Evolutionary conservation across 441 rosid species (phyloP).

Genomic region (Euphorbia schlechtendalii): DNA sequence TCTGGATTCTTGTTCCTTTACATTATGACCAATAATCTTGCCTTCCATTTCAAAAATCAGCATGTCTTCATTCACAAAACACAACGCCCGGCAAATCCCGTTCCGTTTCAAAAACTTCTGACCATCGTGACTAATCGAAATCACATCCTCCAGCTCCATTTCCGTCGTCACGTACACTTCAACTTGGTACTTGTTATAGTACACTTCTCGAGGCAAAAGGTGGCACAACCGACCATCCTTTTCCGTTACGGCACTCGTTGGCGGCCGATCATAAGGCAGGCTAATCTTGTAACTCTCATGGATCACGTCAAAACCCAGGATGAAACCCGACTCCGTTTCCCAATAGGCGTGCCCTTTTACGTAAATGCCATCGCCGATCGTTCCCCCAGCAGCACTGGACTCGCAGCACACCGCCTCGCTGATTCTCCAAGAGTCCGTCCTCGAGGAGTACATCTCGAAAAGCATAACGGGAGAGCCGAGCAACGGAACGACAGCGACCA

Average conservation of each 20-base stretch:
- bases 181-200: background rate
- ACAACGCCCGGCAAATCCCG: slow-evolving; percentile 18
- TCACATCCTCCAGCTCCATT: slow-evolving; percentile 26
- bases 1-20: slow-evolving; percentile 4
- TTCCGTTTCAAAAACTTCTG: background rate
- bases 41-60: slow-evolving; percentile 17
- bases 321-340: slow-evolving; percentile 20
- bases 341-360: slow-evolving; percentile 24
- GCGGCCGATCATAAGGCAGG: slow-evolving; percentile 23
- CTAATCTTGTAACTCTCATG: slow-evolving; percentile 24
- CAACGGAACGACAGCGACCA: slow-evolving; percentile 28
- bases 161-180: slow-evolving; percentile 25
- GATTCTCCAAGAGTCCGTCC: slow-evolving; percentile 39
- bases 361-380: slow-evolving; percentile 24
- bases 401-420: slow-evolving; percentile 23
- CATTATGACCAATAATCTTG: slow-evolving; percentile 15
- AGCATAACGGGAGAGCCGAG: slow-evolving; percentile 7
- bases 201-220: slow-evolving; percentile 18
- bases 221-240: slow-evolving; percentile 32
- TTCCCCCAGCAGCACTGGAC: background rate
- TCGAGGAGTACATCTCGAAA: slow-evolving; percentile 50
- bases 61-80: slow-evolving; percentile 22
- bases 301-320: slow-evolving; percentile 25
- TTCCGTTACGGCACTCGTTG: slow-evolving; percentile 23
- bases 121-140: slow-evolving; percentile 9